These are phyloP conservation scores for Cylindrotheca closterium DNA, from an alignment of 108 stramenopile species.

Conservation along the genomic window DNA sequence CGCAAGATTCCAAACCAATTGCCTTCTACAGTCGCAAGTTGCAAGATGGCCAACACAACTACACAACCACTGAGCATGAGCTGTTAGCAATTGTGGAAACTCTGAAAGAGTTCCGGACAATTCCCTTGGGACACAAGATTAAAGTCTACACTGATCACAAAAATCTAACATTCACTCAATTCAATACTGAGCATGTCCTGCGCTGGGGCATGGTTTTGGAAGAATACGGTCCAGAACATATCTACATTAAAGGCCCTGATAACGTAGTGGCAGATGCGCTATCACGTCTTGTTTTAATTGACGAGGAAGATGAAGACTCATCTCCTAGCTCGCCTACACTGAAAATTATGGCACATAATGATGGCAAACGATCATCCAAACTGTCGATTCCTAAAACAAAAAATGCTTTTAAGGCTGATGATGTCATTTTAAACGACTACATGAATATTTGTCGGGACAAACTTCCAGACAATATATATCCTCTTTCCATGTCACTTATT, in stretches of 20 bases:
- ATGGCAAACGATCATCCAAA: neutral
- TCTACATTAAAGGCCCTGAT: neutral
- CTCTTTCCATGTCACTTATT: neutral
- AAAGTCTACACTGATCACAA: slow-evolving; percentile 14
- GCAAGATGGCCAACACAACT: slow-evolving; percentile 28
- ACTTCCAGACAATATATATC: neutral
- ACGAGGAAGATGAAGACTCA: slow-evolving; percentile 3
- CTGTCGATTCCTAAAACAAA: no score
- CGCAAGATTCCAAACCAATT: slow-evolving; percentile 46
- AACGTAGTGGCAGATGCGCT: slow-evolving; percentile 43
- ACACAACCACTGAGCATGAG: slow-evolving; percentile 45
- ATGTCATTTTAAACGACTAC: no score
- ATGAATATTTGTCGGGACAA: no score
- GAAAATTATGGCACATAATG: neutral
- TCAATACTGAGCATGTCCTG: slow-evolving; percentile 36
- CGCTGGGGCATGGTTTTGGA: slow-evolving; percentile 48
- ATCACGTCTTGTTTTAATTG: neutral
- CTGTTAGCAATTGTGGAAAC: slow-evolving; percentile 38
- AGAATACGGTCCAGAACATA: slow-evolving; percentile 26
- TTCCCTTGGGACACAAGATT: slow-evolving; percentile 10
- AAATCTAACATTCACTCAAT: slow-evolving; percentile 27
- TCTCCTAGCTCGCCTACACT: neutral
- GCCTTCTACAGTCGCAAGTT: slow-evolving; percentile 38
- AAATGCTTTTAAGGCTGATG: no score
- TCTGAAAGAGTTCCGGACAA: slow-evolving; percentile 38